Percentiles rank a stretch among this genome's conserved stretches.
Evolutionary conservation across 768 basidiomycete genomes (phyloP).

Genomic region (Suillus clintonianus): DNA sequence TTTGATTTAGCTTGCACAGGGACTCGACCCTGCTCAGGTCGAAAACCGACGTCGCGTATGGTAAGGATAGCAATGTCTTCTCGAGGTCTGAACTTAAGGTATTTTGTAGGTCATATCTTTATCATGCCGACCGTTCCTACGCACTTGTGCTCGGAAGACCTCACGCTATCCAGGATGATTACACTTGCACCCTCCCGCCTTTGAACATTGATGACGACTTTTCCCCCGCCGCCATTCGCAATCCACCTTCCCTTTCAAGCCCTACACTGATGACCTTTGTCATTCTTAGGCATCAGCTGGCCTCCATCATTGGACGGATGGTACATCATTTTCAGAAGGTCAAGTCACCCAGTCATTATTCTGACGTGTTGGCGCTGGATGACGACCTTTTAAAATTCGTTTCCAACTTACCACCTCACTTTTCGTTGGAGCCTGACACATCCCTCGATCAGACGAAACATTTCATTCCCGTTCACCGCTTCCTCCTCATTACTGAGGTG

Average conservation of each 20-base stretch:
- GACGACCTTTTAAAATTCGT: slow-evolving; percentile 83
- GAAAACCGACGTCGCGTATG: slow-evolving; percentile 92
- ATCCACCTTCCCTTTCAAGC: slow-evolving; percentile 57
- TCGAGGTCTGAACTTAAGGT: slow-evolving; percentile 6
- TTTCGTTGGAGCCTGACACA: slow-evolving; percentile 72
- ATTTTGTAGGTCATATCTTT: slow-evolving; percentile 73
- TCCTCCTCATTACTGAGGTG: slow-evolving; percentile 87
- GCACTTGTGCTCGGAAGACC: slow-evolving; percentile 91
- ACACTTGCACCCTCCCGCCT: slow-evolving; percentile 79
- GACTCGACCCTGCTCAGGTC: slow-evolving; percentile 71
- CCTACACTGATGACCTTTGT: slow-evolving; percentile 89
- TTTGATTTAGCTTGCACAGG: slow-evolving; percentile 39
- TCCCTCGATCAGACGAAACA: slow-evolving; percentile 66
- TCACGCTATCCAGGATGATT: slow-evolving; percentile 85
- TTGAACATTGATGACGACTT: slow-evolving; percentile 71
- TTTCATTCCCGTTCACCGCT: slow-evolving; percentile 82
- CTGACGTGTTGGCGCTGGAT: slow-evolving; percentile 79
- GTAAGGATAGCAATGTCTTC: slow-evolving; percentile 39
- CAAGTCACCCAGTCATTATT: slow-evolving; percentile 73
- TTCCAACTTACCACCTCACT: slow-evolving; percentile 76
- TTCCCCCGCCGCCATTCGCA: slow-evolving; percentile 43
- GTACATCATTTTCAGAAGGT: slow-evolving; percentile 94
- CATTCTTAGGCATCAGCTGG: slow-evolving; percentile 81
- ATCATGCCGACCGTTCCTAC: slow-evolving; percentile 92
- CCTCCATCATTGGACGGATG: slow-evolving; percentile 84